A percentile compares a stretch with the other conserved stretches of the same genome.
Conservation (phyloP, 805 yeast species). For the Lipomyces lipofer region DNA sequence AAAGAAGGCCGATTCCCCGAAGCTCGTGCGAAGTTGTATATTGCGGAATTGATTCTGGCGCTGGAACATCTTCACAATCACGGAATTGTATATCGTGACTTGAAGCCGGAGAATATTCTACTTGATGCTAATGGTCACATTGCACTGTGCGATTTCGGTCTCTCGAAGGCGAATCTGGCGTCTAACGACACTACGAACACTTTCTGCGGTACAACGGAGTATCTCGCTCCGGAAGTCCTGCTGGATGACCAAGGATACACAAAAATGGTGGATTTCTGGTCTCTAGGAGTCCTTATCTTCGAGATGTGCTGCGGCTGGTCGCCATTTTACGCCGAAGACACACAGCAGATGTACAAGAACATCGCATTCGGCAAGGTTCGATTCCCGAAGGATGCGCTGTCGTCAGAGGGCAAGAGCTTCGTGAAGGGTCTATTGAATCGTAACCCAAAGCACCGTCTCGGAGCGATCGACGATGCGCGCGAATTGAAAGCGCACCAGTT, state of each 20-base stretch:
- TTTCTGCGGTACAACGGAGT: conserved; percentile 98
- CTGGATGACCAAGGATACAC: conserved; percentile 96
- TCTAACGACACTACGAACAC: conserved; percentile 89
- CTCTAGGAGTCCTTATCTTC: conserved; percentile 91
- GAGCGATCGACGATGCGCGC: conserved; percentile 87
- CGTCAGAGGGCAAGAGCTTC: conserved; percentile 90
- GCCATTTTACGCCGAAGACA: conserved; percentile 95
- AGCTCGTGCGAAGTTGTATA: conserved; percentile 92
- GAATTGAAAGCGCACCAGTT: conserved; percentile 92
- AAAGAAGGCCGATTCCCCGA: conserved; percentile 93
- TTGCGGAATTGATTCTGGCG: conserved; percentile 92
- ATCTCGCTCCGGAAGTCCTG: conserved; percentile 93
- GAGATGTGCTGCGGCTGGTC: conserved; percentile 99
- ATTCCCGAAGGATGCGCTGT: conserved; percentile 92
- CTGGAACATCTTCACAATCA: conserved; percentile 92
- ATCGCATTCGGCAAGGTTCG: conserved; percentile 98
- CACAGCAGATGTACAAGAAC: conserved; percentile 98
- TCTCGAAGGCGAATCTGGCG: conserved; percentile 87
- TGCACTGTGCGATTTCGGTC: conserved; percentile 95
- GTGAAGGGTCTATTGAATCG: conserved; percentile 94
- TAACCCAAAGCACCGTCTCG: conserved; percentile 93
- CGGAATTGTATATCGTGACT: conserved; percentile 93
- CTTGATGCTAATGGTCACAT: conserved; percentile 97
- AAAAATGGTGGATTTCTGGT: conserved; percentile 99
- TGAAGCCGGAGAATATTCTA: conserved; percentile 94